Evolutionary conservation across 306 rosid species (phyloP), one percentile per base, ranked within the genome.

Genomic region (Vigna nakashimae): DNA sequence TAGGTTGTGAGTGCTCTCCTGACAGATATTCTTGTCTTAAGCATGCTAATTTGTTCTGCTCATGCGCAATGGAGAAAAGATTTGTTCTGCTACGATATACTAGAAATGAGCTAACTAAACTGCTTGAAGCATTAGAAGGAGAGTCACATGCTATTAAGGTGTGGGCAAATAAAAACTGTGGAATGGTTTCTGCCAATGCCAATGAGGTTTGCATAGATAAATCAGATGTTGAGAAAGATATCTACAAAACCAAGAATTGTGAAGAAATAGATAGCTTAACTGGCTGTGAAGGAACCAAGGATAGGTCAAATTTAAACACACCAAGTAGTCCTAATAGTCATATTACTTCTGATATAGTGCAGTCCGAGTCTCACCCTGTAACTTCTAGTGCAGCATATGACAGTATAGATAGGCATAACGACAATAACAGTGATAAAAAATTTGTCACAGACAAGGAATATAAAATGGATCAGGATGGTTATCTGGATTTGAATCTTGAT

Each of bases 1-100:
- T 84, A 14, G 81, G 93, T 66, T 92, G 98, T 82, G 78, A 86
- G 76, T 94, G 97, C 84, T 92, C 98, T 49, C 97, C 90, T 14
- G 86, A 87, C 55, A 82, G 74, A 73, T 94, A 79, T 81, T 90
- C 98, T 77, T 94, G 98, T 77, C 93, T 94, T 65, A 86, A 81
- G 71, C 97, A 94, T 77, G 83, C 89, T 75, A 86, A 77, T 60
- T 79, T 42, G 26, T 75, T 94, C 73, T 94, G 98, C 83, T 83
- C 89, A 1, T 94, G 98, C 17, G 92, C 69, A 62, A 67, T 69
- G 73, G 91, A 81, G 7, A 64, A 86, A 71, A 87, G 78, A 78
- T 82, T 80, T 84, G 87, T 89, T 68, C 91, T 94, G 40, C 79
- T 84, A 66, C 96, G 95, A 28, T 84, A 86, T 82, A 74, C 86